Evolutionary conservation across 768 basidiomycete genomes (phyloP).

Genomic region (Arthromyces matolae): DNA sequence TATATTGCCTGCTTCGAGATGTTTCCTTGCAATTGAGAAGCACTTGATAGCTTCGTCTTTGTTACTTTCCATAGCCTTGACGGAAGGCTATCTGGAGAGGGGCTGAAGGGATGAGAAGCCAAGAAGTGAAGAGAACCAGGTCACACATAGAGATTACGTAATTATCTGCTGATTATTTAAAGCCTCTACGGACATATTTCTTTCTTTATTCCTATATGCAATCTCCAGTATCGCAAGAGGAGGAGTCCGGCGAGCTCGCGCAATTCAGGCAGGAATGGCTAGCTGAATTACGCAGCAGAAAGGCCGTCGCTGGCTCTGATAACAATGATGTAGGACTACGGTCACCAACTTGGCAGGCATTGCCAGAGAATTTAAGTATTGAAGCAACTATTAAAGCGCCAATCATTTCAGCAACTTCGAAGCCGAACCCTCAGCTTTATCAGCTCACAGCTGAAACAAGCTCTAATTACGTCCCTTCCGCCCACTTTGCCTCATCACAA

Average conservation of each 20-base stretch:
- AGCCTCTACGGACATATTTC: no score
- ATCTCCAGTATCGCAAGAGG: constrained; percentile 22
- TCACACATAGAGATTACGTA: no score
- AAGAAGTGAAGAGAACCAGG: constrained; percentile 17
- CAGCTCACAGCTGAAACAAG: constrained; percentile 16
- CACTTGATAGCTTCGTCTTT: constrained; percentile 87
- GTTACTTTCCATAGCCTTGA: constrained; percentile 74
- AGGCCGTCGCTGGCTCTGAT: constrained; percentile 11
- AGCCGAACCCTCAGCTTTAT: no score
- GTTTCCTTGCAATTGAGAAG: constrained; percentile 72
- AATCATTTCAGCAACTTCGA: neutral
- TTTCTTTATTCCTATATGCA: constrained; percentile 15
- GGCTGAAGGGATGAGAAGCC: constrained; percentile 2
- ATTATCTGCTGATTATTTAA: no score
- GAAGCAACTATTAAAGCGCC: neutral
- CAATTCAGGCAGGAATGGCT: constrained; percentile 74
- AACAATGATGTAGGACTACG: constrained; percentile 4
- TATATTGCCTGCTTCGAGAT: constrained; percentile 68
- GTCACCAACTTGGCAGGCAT: constrained; percentile 1
- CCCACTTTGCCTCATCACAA: constrained; percentile 20
- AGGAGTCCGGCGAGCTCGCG: constrained; percentile 60
- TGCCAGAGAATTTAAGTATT: constrained; percentile 4
- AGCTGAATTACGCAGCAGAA: constrained; percentile 51
- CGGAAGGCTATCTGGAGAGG: no score
- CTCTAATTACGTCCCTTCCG: constrained; percentile 19